Base-by-base conservation (phyloP, 2,329 filamentous ascomycete genomes). In the Exophiala phaeomuriformis region DNA sequence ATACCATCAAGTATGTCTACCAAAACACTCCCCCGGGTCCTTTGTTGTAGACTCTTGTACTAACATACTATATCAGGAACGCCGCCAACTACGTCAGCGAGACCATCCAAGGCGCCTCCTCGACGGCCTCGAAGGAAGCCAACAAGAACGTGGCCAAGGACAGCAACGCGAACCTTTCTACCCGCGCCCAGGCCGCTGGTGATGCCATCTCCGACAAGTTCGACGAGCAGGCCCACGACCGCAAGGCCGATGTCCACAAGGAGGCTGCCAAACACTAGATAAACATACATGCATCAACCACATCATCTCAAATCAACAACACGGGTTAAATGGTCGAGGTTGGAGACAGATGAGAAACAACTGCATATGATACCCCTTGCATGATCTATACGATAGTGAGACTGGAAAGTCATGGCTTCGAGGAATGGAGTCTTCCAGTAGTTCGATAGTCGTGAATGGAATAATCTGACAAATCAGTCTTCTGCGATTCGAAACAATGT, bases 91-190 rank as follows among this genome's bases (percentile, higher is more conserved):
- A 85, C 79, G 80, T 85, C 72, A 71, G 78, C 61, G 83, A 85
- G 77, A 71, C 74, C 64, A 69, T 82, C 66, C 76, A 84, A 75
- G 73, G 82, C 67, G 74, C 75, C 58, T 66, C 74, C 58, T 71
- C 73, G 58, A 76, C 77, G 61, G 72, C 77, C 55, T 80, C 76
- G 72, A 85, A 86, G 79, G 81, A 85, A 73, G 74, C 74, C 73
- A 85, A 86, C 79, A 85, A 85, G 79, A 67, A 77, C 60, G 76
- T 81, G 61, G 83, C 82, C 70, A 85, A 85, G 77, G 80, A 81
- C 67, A 49, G 39, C 51, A 71, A 82, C 66, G 75, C 75, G 59
- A 57, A 61, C 61, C 3, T 82, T 53, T 66, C 69, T 66, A 81
- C 77, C 67, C 81, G 82, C 57, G 72, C 72, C 64, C 72, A 70